A percentile compares a stretch with the other conserved stretches of the same genome.
Evolutionary conservation across 805 yeast genomes (phyloP).

Genomic region (Monosporozyma aerobia): DNA sequence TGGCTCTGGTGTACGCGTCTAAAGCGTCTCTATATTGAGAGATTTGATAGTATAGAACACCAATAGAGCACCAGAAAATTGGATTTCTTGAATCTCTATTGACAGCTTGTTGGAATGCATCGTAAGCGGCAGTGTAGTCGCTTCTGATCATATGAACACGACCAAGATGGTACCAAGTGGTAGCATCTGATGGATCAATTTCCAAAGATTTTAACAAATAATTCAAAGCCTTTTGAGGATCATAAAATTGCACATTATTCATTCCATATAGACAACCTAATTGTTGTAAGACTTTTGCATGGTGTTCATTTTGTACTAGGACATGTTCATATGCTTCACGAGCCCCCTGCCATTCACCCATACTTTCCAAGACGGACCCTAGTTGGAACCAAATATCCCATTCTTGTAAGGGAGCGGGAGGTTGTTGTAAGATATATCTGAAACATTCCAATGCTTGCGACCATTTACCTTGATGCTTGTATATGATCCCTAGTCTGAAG

Average conservation of each 20-base stretch:
- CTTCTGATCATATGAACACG: slow-evolving; percentile 94
- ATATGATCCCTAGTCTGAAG: slow-evolving; percentile 90
- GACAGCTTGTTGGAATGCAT: slow-evolving; percentile 97
- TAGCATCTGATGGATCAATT: slow-evolving; percentile 84
- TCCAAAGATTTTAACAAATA: slow-evolving; percentile 81
- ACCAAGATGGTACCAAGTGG: slow-evolving; percentile 94
- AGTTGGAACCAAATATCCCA: slow-evolving; percentile 98
- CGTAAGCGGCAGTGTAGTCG: slow-evolving; percentile 93
- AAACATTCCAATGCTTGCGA: slow-evolving; percentile 88
- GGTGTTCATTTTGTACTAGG: slow-evolving; percentile 79
- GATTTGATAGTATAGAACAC: slow-evolving; percentile 92
- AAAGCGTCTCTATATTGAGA: slow-evolving; percentile 93
- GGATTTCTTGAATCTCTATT: slow-evolving; percentile 95
- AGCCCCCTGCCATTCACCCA: slow-evolving; percentile 84
- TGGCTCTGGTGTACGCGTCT: slow-evolving; percentile 96
- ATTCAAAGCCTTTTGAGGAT: slow-evolving; percentile 74
- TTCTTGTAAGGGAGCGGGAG: slow-evolving; percentile 92
- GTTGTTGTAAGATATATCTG: slow-evolving; percentile 79
- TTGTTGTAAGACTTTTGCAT: slow-evolving; percentile 92
- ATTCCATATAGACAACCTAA: slow-evolving; percentile 85
- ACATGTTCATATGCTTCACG: slow-evolving; percentile 94
- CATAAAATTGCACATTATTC: slow-evolving; percentile 53
- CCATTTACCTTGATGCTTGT: slow-evolving; percentile 87
- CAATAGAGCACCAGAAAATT: slow-evolving; percentile 94
- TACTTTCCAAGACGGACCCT: slow-evolving; percentile 91